These are phyloP conservation scores for maize (Zea mays) DNA, from an alignment of 176 grass and related monocot species.

Conservation along the genomic window Zm-B73-REFERENCE-NAM-5.0 NC_050102.1:185036501-185037000, in stretches of 20 bases:
- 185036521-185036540: not conserved
- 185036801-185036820: constrained; percentile 47
- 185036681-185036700: not conserved
- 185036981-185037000: constrained; percentile 41
- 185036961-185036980: constrained; percentile 12
- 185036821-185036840: constrained; percentile 36
- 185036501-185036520: not conserved
- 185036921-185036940: constrained; percentile 43
- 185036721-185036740: constrained; percentile 35
- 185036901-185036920: constrained; percentile 26
- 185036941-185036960: constrained; percentile 49
- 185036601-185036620: not conserved
- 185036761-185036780: constrained; percentile 28
- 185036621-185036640: not conserved
- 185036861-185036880: constrained; percentile 35
- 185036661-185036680: constrained; percentile 4
- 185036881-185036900: constrained; percentile 35
- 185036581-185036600: not conserved
- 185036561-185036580: not conserved
- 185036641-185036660: not conserved
- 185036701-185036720: constrained; percentile 22
- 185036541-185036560: not conserved
- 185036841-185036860: constrained; percentile 38
- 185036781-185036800: constrained; percentile 31
- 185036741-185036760: constrained; percentile 21